A percentile compares a stretch with the other conserved stretches of the same genome.
Evolutionary conservation across 2,329 filamentous ascomycete species (phyloP).

Genomic region (Emergomyces africanus): DNA sequence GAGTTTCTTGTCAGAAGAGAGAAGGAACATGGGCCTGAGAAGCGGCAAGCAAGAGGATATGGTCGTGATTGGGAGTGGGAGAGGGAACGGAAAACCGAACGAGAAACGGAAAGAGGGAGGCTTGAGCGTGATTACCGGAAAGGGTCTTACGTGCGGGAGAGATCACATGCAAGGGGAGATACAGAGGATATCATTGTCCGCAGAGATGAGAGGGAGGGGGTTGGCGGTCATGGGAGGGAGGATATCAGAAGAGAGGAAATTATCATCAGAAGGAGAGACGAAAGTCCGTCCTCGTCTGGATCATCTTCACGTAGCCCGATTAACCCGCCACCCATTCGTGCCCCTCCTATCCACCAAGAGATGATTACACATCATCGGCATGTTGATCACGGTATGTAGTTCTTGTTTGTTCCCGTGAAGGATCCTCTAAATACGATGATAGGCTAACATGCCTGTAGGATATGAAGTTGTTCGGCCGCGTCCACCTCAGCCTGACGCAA

Average conservation of each 20-base stretch:
- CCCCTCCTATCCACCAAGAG: constrained; percentile 73
- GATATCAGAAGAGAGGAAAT: constrained; percentile 21
- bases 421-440: background rate
- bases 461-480: constrained; percentile 17
- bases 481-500: constrained; percentile 17
- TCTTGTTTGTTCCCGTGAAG: background rate
- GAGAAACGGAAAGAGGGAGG: constrained; percentile 8
- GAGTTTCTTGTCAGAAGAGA: constrained; percentile 4
- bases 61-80: constrained; percentile 2
- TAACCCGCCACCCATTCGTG: constrained; percentile 53
- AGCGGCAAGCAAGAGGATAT: constrained; percentile 5
- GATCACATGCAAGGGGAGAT: constrained; percentile 4
- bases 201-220: constrained; percentile 11
- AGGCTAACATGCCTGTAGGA: constrained; percentile 10
- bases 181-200: constrained; percentile 17
- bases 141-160: constrained; percentile 5
- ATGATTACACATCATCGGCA: constrained; percentile 81
- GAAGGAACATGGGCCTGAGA: constrained; percentile 9
- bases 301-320: constrained; percentile 41
- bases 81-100: constrained; percentile 6
- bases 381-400: constrained; percentile 60
- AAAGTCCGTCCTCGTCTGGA: constrained; percentile 30
- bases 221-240: constrained; percentile 10
- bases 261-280: constrained; percentile 22
- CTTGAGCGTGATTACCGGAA: constrained; percentile 3